Percentiles rank a stretch among this genome's conserved stretches.
Evolutionary conservation across 1,139 yeast genomes (phyloP).

Genomic region (Dujonia santamariae): DNA sequence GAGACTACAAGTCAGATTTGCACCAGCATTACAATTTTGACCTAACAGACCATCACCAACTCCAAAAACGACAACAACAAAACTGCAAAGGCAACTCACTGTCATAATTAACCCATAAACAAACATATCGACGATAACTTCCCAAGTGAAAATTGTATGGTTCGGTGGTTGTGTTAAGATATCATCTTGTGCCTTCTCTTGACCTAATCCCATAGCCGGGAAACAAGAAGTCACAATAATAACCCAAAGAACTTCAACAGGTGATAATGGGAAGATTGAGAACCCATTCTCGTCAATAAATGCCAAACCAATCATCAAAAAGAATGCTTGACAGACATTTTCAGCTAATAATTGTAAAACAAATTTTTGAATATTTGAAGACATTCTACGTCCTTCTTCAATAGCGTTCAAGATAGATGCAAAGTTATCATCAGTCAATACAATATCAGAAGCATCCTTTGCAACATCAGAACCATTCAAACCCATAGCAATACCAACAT

Average conservation of each 20-base stretch:
- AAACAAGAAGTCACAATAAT: slow-evolving; percentile 36
- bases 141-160: slow-evolving; percentile 29
- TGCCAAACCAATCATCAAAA: slow-evolving; percentile 35
- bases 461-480: slow-evolving; percentile 55
- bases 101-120: slow-evolving; percentile 38
- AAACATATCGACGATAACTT: slow-evolving; percentile 30
- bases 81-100: slow-evolving; percentile 27
- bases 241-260: slow-evolving; percentile 38
- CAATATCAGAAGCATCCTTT: slow-evolving; percentile 56
- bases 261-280: slow-evolving; percentile 35
- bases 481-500: slow-evolving; percentile 43
- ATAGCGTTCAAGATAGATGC: slow-evolving; percentile 51
- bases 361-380: slow-evolving; percentile 46
- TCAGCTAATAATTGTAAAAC: slow-evolving; percentile 48
- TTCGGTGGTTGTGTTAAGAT: slow-evolving; percentile 29
- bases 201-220: slow-evolving; percentile 42
- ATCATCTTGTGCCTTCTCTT: slow-evolving; percentile 30
- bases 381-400: slow-evolving; percentile 49
- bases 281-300: slow-evolving; percentile 28
- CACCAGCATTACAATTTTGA: slow-evolving; percentile 19
- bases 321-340: slow-evolving; percentile 47
- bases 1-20: slow-evolving; percentile 39
- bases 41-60: slow-evolving; percentile 32
- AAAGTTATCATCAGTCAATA: slow-evolving; percentile 49
- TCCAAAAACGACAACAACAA: slow-evolving; percentile 30